Percentiles rank a stretch among this genome's conserved stretches.
These are phyloP conservation scores for Metschnikowia kunwiensis DNA, from an alignment of 805 yeast genomes.

Conservation along the genomic window DNA sequence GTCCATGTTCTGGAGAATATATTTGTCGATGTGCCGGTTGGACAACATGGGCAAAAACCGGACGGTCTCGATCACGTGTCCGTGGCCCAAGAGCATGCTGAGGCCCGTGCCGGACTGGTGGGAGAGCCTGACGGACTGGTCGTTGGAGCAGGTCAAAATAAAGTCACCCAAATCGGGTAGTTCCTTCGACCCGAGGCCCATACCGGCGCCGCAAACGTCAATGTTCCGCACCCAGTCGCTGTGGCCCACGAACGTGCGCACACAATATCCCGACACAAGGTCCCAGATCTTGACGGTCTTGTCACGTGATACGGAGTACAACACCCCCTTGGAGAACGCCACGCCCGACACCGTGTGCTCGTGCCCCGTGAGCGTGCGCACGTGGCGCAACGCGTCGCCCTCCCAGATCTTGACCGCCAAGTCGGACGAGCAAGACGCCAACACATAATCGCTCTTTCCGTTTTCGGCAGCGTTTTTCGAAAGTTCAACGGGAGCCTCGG, in stretches of 20 bases:
- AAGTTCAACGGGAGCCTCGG: conserved; percentile 37
- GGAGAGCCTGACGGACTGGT: conserved; percentile 67
- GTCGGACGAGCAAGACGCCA: conserved; percentile 54
- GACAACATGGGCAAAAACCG: conserved; percentile 59
- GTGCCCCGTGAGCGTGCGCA: conserved; percentile 74
- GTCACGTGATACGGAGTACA: conserved; percentile 66
- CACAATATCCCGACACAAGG: conserved; percentile 61
- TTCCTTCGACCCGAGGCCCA: conserved; percentile 12
- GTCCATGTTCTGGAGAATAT: conserved; percentile 31
- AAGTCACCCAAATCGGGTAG: conserved; percentile 46
- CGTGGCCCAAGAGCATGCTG: conserved; percentile 69
- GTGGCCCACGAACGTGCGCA: conserved; percentile 69
- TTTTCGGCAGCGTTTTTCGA: not conserved
- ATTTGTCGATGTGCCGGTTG: conserved; percentile 47
- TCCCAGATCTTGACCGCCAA: conserved; percentile 71
- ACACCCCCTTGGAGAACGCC: conserved; percentile 45
- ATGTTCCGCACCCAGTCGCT: conserved; percentile 83
- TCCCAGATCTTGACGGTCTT: conserved; percentile 64
- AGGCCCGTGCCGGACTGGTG: conserved; percentile 67
- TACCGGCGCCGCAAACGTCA: conserved; percentile 35
- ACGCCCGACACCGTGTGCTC: conserved; percentile 78
- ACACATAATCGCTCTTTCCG: conserved; percentile 22
- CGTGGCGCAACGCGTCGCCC: conserved; percentile 46
- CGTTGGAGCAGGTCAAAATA: conserved; percentile 72
- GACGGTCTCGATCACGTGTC: conserved; percentile 76